Base-by-base conservation (phyloP, 495 filamentous ascomycete genomes). In the Lichina pygmaea region DNA sequence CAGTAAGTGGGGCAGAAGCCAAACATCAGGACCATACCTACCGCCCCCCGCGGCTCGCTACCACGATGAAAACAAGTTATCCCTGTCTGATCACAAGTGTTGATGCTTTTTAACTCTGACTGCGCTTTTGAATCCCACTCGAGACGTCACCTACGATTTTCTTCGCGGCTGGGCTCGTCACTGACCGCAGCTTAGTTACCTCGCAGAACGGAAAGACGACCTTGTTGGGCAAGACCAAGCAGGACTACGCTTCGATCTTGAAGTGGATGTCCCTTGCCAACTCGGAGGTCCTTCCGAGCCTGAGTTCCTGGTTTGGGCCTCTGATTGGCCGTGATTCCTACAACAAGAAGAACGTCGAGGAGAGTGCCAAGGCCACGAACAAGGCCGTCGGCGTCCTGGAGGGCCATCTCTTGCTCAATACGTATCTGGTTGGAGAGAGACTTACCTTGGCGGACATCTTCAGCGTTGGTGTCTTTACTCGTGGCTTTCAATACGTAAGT, bases 201-300 rank as follows among this genome's bases (percentile, higher is more conserved):
- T 93, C 89, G 54, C 89, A 99, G 68, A 95, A 99, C 63, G 89
- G 95, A 76, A 95, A 94, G 75, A 99, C 91, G 51, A 86, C 84
- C 51, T 81, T 99, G 44, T 71, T 99, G 50, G 89, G 89, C 57
- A 94, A 94, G 75, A 95, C 86, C 66, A 99, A 99, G 78, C 85
- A 95, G 67, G 89, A 99, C 71, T 86, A 86, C 63, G 89, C 89
- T 55, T 86, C 86, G 52, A 95, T 99, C 66, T 70, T 99, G 59
- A 77, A 77, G 57, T 94, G 86, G 86, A 77, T 92, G 78, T 93
- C 86, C 41, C 92, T 74, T 63, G 74, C 73, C 70, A 93, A 93
- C 72, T 50, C 63, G 50, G 91, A 95, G 65, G 57, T 93, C 51
- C 71, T 93, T 50, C 63, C 76, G 49, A 55, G 63, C 50, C 63